These are phyloP conservation scores for Puya raimondii DNA, from an alignment of 176 grass and related monocot species.

Conservation along the genomic window DNA sequence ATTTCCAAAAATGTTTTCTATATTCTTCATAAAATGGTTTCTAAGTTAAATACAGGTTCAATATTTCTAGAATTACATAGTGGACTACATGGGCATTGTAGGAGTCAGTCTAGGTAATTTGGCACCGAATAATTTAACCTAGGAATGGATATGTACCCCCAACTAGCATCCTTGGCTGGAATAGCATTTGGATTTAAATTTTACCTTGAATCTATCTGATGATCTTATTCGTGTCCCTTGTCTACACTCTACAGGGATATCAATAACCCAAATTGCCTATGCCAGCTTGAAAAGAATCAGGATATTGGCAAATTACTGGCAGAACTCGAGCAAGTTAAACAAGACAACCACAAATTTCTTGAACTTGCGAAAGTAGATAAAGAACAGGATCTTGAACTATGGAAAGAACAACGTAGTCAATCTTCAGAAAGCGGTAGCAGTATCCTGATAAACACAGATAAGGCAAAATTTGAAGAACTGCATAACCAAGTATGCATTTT, in stretches of 20 bases:
- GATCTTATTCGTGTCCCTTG: no score
- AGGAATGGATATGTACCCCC: not conserved
- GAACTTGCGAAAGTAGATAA: conserved; percentile 17
- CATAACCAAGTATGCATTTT: conserved; percentile 37
- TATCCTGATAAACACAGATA: not conserved
- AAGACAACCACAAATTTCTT: conserved; percentile 21
- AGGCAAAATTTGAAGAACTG: conserved; percentile 14
- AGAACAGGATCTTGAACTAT: conserved; percentile 7
- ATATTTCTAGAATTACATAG: no score
- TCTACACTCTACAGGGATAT: conserved; percentile 39
- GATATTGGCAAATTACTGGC: conserved; percentile 22
- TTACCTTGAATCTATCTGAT: not conserved
- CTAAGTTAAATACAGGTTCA: no score
- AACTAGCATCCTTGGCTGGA: not conserved
- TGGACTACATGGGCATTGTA: not conserved
- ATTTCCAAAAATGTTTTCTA: no score
- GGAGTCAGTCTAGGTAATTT: not conserved
- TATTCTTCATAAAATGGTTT: no score
- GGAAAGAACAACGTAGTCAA: conserved; percentile 7
- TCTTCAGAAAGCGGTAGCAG: conserved; percentile 11
- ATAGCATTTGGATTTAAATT: not conserved
- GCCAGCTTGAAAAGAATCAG: conserved; percentile 43
- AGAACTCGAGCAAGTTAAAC: conserved; percentile 29
- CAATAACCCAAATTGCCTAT: conserved; percentile 32
- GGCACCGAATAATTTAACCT: not conserved